Conservation (phyloP, 345 rosid genomes). For the Linum lewisii region DNA sequence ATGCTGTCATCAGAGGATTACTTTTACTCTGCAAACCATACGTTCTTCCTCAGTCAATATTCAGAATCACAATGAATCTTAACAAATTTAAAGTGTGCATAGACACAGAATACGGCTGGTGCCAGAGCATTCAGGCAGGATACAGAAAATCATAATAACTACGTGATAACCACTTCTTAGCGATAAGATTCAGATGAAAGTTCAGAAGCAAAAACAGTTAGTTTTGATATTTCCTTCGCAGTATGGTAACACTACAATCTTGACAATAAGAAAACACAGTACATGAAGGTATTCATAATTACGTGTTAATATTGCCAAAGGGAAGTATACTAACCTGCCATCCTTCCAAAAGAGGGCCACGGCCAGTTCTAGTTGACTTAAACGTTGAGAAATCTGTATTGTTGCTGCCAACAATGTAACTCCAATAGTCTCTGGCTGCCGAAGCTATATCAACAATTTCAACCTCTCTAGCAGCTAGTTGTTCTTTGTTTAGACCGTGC, state of each 20-base stretch:
- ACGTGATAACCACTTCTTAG: too few species aligned
- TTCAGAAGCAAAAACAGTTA: too few species aligned
- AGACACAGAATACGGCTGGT: too few species aligned
- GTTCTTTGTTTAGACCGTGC: constrained; percentile 42
- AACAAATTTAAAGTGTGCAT: background rate
- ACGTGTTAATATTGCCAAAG: background rate
- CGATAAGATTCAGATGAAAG: too few species aligned
- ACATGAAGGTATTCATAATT: background rate
- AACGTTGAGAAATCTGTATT: constrained; percentile 40
- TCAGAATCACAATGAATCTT: background rate
- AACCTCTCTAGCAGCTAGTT: constrained; percentile 41
- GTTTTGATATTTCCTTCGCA: too few species aligned
- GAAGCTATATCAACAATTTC: constrained; percentile 57
- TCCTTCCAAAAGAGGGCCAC: constrained; percentile 52
- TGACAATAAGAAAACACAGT: too few species aligned
- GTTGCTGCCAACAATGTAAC: constrained; percentile 39
- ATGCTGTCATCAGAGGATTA: constrained; percentile 61
- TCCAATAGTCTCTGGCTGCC: constrained; percentile 54
- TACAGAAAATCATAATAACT: too few species aligned
- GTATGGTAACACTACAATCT: too few species aligned
- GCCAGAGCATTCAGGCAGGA: too few species aligned
- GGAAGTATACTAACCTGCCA: constrained; percentile 48
- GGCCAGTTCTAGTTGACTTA: constrained; percentile 44
- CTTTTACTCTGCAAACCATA: constrained; percentile 40
- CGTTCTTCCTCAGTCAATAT: constrained; percentile 3